These are phyloP conservation scores for Martensiomyces pterosporus DNA, from an alignment of 192 early-diverging fungal genomes.

Conservation along the genomic window DNA sequence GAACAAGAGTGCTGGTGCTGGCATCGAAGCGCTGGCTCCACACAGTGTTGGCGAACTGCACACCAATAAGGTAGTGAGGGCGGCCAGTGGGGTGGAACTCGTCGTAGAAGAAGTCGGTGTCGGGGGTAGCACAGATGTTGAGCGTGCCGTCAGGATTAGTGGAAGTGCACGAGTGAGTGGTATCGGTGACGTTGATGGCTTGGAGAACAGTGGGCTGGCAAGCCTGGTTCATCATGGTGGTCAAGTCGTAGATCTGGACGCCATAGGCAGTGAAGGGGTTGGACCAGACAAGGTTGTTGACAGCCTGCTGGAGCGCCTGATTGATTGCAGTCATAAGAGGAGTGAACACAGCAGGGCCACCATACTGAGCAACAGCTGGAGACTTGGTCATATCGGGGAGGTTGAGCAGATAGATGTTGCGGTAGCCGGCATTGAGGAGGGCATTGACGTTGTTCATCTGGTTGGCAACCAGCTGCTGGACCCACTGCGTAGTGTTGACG, in stretches of 20 bases:
- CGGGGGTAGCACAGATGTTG: neutral
- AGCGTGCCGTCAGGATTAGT: neutral
- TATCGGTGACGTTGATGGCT: conserved; percentile 3
- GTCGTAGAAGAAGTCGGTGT: neutral
- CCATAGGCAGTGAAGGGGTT: neutral
- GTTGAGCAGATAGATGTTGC: neutral
- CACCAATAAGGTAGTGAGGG: neutral
- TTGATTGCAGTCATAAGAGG: too few relatives aligned
- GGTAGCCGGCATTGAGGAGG: conserved; percentile 1
- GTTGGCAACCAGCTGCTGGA: neutral
- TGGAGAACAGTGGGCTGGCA: neutral
- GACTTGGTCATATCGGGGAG: neutral
- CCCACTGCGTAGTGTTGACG: neutral
- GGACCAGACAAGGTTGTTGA: too few relatives aligned
- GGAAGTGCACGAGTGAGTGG: neutral
- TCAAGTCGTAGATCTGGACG: neutral
- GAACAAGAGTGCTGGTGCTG: neutral
- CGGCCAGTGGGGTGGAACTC: neutral
- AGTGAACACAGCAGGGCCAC: neutral
- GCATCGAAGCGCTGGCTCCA: neutral
- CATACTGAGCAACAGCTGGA: neutral
- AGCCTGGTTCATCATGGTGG: neutral
- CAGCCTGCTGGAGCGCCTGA: too few relatives aligned
- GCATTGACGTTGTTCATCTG: neutral
- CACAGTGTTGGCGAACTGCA: neutral